phyloP scores from a whole-genome alignment of 208 protist genomes.

The Wallacemonas sp. region DNA sequence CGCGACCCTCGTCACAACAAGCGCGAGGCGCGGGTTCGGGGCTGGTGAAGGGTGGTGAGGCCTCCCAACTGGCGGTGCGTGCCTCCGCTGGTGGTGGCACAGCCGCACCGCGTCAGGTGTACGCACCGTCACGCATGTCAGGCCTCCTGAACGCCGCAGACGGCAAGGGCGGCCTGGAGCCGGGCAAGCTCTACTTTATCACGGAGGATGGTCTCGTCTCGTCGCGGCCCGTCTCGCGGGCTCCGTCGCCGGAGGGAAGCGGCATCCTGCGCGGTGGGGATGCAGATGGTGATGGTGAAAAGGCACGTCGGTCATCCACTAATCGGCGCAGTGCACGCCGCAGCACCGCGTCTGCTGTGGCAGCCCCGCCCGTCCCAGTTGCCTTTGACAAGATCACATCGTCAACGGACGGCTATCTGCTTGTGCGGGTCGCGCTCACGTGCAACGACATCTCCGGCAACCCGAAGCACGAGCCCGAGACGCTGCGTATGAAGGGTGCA shows the following conservation, averaged over 20 bases:
- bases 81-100: not conserved
- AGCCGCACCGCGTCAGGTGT: not conserved
- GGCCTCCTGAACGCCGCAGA: not conserved
- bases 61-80: constrained; percentile 2
- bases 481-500: constrained; percentile 44
- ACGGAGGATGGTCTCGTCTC: constrained; percentile 2
- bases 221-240: not conserved
- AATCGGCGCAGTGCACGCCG: not conserved
- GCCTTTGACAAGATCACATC: constrained; percentile 10
- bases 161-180: not conserved
- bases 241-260: constrained; percentile 10
- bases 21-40: too few relatives aligned
- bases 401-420: constrained; percentile 52
- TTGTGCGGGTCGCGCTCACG: constrained; percentile 43
- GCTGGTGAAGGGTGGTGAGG: not conserved
- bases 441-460: constrained; percentile 77
- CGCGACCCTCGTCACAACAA: too few relatives aligned
- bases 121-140: constrained; percentile 14
- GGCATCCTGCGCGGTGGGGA: constrained; percentile 5
- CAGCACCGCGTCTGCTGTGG: not conserved
- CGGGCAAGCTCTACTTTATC: constrained; percentile 1
- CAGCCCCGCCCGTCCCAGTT: not conserved
- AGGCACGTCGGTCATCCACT: not conserved
- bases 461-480: constrained; percentile 39
- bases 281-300: not conserved